Conservation (phyloP, 331 rosid species). For the Malus hybrid region DNA sequence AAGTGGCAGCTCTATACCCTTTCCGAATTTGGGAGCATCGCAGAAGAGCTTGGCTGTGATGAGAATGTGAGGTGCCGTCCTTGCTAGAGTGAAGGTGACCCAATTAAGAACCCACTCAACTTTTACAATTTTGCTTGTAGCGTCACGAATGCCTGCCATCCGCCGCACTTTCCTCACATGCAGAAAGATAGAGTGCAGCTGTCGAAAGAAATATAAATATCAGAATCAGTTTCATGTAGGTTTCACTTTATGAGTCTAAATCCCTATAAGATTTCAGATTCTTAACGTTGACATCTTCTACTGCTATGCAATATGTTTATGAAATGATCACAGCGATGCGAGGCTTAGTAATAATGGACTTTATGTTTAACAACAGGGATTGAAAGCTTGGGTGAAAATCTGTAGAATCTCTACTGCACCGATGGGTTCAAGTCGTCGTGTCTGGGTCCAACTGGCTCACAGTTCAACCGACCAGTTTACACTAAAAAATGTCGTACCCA, state of each 20-base stretch:
- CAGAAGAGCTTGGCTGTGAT: conserved; percentile 68
- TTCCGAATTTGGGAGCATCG: conserved; percentile 67
- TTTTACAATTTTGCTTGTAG: conserved; percentile 38
- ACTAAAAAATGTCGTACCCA: too few species aligned
- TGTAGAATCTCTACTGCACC: too few species aligned
- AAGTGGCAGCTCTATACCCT: conserved; percentile 74
- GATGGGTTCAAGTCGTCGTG: background rate
- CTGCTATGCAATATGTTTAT: background rate
- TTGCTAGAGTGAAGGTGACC: conserved; percentile 60
- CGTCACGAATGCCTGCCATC: conserved; percentile 66
- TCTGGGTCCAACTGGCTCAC: background rate
- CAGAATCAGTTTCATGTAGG: conserved; percentile 6
- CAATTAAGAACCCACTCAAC: conserved; percentile 83
- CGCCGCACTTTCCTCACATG: conserved; percentile 73
- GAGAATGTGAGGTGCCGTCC: conserved; percentile 57
- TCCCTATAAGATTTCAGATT: background rate
- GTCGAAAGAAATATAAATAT: conserved; percentile 25
- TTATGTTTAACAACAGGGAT: too few species aligned
- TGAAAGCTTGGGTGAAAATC: too few species aligned
- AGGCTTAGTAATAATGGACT: too few species aligned
- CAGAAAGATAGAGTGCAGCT: conserved; percentile 86
- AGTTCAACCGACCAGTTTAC: background rate
- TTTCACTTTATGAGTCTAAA: background rate
- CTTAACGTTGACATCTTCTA: background rate
- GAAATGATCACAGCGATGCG: background rate